A percentile compares a stretch with the other conserved stretches of the same genome.
Conservation (phyloP, 805 yeast genomes). For the Pichia heedii region DNA sequence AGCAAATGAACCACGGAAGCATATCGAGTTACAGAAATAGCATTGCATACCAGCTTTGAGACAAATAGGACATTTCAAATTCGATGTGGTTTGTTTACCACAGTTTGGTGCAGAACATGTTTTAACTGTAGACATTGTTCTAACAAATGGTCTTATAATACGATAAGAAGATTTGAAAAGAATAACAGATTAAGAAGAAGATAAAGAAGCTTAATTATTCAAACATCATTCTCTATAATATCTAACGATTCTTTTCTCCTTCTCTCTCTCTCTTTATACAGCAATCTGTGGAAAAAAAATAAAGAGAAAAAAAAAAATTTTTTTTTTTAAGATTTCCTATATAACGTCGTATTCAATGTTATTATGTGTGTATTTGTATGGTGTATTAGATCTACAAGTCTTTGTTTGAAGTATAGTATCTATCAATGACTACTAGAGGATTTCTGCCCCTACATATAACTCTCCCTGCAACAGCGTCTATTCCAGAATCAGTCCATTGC, state of each 20-base stretch:
- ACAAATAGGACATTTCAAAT: constrained; percentile 86
- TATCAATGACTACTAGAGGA: constrained; percentile 43
- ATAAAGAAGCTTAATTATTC: too few relatives aligned
- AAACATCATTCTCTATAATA: too few relatives aligned
- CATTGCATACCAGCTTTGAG: constrained; percentile 56
- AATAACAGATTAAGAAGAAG: constrained; percentile 1
- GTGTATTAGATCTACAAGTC: too few relatives aligned
- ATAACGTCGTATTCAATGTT: background rate
- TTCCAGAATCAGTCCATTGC: constrained; percentile 36
- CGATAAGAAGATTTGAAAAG: background rate
- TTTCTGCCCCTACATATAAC: constrained; percentile 42
- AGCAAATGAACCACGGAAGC: constrained; percentile 68
- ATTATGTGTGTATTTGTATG: background rate
- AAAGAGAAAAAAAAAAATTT: background rate
- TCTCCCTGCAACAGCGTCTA: constrained; percentile 25
- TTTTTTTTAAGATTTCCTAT: too few relatives aligned
- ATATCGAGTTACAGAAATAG: constrained; percentile 73
- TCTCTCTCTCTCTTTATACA: too few relatives aligned
- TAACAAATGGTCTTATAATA: too few relatives aligned
- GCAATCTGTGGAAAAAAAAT: too few relatives aligned
- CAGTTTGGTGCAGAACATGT: constrained; percentile 74
- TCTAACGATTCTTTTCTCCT: too few relatives aligned
- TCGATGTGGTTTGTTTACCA: constrained; percentile 68
- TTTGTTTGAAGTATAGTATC: too few relatives aligned
- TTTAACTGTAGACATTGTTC: background rate